Evolutionary conservation across 106 monocot genomes (phyloP), one percentile per base, ranked within the genome.

Genomic region (Dendrobium chrysotoxum): DNA sequence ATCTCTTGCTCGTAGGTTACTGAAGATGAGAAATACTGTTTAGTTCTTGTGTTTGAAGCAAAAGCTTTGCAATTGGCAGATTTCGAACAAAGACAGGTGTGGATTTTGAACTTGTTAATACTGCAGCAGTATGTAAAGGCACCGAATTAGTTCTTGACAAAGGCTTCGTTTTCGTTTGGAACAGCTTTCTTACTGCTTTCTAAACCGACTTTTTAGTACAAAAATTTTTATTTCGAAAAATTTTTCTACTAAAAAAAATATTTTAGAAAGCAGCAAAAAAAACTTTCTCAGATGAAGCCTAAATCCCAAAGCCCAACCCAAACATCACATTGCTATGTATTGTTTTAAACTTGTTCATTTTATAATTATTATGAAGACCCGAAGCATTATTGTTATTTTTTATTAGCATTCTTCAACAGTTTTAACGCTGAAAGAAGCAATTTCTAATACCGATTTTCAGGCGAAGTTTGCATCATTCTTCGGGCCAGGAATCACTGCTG

Each of bases 81-180:
- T 87, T 95, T 99, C 86, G 95, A 99, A 74, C 81, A 84, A 72
- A 88, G 98, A 93, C 94, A 99, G 95, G 98, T 98, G 72, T 71
- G 71, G 13, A 31, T 71, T 4, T 71, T 16, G 38, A 17, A 31
- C 31, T 38, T 71, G 10, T 35, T 15, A 28, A 3, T 10, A 50
- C 50, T 71, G 11, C 50, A 50, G 9, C 25, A 65, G 64, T 9
- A 64, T 65, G 0, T 65, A 65, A 65, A 65, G 23, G 64, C n/a
- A 65, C 64, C 25, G 7, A 25, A 26, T 65, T 65, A 65, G 64
- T 26, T 65, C 2, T 26, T 65, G 23, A 65, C 64, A 2, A 35
- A 35, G 35, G 35, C 35, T 35, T 35, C 3, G 3, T 35, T 35
- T 35, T 35, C 3, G 3, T 35, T 35, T 35, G 35, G 2, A 35